These are phyloP conservation scores for Parmelia sp. DNA, from an alignment of 495 filamentous ascomycete species.

Conservation along the genomic window DNA sequence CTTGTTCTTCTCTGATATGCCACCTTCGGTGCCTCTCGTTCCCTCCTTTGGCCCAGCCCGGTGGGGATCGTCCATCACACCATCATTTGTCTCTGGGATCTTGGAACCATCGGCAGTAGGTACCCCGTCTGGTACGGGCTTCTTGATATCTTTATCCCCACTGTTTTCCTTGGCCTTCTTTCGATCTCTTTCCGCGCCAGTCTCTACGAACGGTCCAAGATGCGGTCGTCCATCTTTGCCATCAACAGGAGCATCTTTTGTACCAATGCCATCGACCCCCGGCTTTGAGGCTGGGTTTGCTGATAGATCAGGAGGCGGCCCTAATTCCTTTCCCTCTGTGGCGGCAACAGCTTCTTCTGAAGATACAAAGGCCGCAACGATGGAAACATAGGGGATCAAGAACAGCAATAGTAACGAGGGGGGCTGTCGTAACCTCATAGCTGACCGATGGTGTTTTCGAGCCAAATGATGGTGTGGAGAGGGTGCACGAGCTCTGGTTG, in stretches of 20 bases:
- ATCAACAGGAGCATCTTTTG: slow-evolving; percentile 87
- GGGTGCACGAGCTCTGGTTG: background rate
- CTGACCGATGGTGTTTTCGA: background rate
- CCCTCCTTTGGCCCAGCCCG: slow-evolving; percentile 68
- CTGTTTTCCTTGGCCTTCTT: slow-evolving; percentile 43
- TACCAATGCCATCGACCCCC: slow-evolving; percentile 49
- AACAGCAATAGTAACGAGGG: slow-evolving; percentile 42
- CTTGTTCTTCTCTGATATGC: slow-evolving; percentile 77
- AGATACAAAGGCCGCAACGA: slow-evolving; percentile 26
- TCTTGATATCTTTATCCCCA: slow-evolving; percentile 29
- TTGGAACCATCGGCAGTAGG: slow-evolving; percentile 54
- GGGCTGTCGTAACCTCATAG: slow-evolving; percentile 42
- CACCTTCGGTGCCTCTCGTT: slow-evolving; percentile 79
- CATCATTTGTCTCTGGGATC: slow-evolving; percentile 73
- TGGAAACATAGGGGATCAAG: slow-evolving; percentile 35
- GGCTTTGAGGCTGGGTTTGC: slow-evolving; percentile 24
- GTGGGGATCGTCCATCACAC: slow-evolving; percentile 85
- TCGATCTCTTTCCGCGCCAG: slow-evolving; percentile 53
- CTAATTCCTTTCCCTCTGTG: slow-evolving; percentile 23
- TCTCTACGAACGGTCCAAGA: slow-evolving; percentile 77
- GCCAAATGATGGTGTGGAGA: background rate
- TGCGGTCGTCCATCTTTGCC: slow-evolving; percentile 95
- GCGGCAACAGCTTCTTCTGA: slow-evolving; percentile 25
- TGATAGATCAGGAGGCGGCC: slow-evolving; percentile 16
- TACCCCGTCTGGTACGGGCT: slow-evolving; percentile 26